These are phyloP conservation scores for Catunica adiposa DNA, from an alignment of 2,329 filamentous ascomycete species.

Conservation along the genomic window DNA sequence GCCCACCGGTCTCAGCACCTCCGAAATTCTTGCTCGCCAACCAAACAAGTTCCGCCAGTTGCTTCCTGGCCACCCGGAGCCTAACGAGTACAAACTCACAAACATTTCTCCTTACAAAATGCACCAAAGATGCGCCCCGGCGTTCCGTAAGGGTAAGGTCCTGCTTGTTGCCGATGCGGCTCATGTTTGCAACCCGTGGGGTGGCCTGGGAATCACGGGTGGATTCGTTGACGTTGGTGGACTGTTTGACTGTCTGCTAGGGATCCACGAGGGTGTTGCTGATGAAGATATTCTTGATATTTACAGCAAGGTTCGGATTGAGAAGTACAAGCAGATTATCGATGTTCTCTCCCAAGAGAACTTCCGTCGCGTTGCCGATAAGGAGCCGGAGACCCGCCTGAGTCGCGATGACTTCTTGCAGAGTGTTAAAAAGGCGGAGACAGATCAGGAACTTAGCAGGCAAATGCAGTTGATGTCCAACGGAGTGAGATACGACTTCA, in stretches of 20 bases:
- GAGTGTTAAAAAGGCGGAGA: conserved; percentile 23
- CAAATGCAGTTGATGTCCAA: conserved; percentile 23
- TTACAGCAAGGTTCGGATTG: conserved; percentile 29
- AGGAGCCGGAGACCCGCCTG: conserved; percentile 23
- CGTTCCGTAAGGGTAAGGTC: conserved; percentile 40
- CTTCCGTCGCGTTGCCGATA: conserved; percentile 28
- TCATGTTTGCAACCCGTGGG: conserved; percentile 38
- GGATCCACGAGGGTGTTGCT: conserved; percentile 28
- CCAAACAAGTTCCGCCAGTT: conserved; percentile 38
- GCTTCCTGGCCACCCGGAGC: conserved; percentile 42
- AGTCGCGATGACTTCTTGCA: conserved; percentile 26
- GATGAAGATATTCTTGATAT: conserved; percentile 29
- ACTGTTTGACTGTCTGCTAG: conserved; percentile 40
- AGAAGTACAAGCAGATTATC: conserved; percentile 30
- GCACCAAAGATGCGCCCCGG: conserved; percentile 42
- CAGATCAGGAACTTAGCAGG: conserved; percentile 21
- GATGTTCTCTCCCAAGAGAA: conserved; percentile 28
- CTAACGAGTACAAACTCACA: conserved; percentile 37
- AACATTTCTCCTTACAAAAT: conserved; percentile 44
- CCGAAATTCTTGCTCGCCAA: conserved; percentile 16
- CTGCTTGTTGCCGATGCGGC: conserved; percentile 45
- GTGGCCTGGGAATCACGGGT: conserved; percentile 45
- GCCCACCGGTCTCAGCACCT: conserved; percentile 28
- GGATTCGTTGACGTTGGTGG: conserved; percentile 45
- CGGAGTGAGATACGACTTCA: conserved; percentile 28